These are phyloP conservation scores for Sporothrix variecibatus DNA, from an alignment of 2,329 filamentous ascomycete species.

Conservation along the genomic window DNA sequence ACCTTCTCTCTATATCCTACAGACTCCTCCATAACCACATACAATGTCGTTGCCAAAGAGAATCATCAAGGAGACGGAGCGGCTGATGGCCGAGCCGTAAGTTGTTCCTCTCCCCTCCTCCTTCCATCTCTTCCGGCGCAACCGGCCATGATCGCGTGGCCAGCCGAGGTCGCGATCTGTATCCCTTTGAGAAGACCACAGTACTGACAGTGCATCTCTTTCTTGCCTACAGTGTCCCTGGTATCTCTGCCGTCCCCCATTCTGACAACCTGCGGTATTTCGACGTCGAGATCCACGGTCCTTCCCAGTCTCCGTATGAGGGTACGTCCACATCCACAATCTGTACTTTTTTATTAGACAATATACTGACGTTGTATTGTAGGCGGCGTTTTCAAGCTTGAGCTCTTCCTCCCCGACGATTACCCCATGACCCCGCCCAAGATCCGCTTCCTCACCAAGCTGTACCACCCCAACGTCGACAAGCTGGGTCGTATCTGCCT, in stretches of 20 bases:
- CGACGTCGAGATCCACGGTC: slow-evolving; percentile 87
- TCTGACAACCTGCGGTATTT: slow-evolving; percentile 98
- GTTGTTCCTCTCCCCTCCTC: slow-evolving; percentile 44
- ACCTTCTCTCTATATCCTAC: not conserved
- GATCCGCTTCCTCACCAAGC: slow-evolving; percentile 97
- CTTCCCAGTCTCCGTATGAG: slow-evolving; percentile 69
- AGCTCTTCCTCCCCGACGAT: slow-evolving; percentile 96
- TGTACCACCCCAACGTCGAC: slow-evolving; percentile 99
- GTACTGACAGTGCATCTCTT: not conserved
- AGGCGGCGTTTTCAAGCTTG: slow-evolving; percentile 90
- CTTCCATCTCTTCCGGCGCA: not conserved
- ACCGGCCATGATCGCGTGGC: not conserved
- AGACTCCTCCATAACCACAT: not conserved
- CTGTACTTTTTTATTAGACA: not conserved
- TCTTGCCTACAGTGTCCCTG: slow-evolving; percentile 69
- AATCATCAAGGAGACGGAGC: slow-evolving; percentile 98
- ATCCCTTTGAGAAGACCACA: not conserved
- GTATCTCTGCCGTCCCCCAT: slow-evolving; percentile 93
- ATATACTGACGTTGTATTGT: not conserved
- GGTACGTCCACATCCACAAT: slow-evolving; percentile 53
- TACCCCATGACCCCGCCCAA: slow-evolving; percentile 99
- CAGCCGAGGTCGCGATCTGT: not conserved
- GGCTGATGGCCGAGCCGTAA: slow-evolving; percentile 94
- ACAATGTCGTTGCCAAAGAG: slow-evolving; percentile 83
- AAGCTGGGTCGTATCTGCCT: slow-evolving; percentile 96